phyloP scores from a whole-genome alignment of 306 rosid genomes.

The Fragaria nilgerrensis region DNA sequence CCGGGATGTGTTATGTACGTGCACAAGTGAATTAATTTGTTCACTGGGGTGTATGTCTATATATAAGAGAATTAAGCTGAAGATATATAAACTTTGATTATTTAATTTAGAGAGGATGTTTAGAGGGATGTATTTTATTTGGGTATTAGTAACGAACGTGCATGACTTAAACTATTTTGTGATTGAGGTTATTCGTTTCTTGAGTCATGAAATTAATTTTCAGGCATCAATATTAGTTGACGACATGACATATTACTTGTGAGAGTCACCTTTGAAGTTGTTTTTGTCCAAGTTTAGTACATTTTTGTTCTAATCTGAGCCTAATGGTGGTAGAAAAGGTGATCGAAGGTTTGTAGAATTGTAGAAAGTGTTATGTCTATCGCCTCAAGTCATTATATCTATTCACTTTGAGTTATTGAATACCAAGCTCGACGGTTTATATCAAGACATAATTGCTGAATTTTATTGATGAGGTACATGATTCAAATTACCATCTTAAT shows the following conservation, averaged over 20 bases:
- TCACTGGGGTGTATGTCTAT: background rate
- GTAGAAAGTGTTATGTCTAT: no score
- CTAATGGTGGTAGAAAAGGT: background rate
- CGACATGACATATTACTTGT: background rate
- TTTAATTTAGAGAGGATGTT: background rate
- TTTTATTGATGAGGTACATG: background rate
- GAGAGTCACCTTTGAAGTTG: background rate
- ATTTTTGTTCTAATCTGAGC: no score
- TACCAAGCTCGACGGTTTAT: background rate
- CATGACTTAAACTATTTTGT: background rate
- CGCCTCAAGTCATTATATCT: no score
- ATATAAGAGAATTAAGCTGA: background rate
- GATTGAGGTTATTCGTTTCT: constrained; percentile 1
- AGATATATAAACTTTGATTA: background rate
- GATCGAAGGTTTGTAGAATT: background rate
- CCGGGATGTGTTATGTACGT: background rate
- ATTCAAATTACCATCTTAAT: background rate
- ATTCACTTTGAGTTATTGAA: no score
- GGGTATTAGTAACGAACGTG: background rate
- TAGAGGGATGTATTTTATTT: background rate
- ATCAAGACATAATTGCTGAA: background rate
- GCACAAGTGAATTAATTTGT: background rate
- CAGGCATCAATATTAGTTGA: background rate
- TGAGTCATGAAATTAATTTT: background rate
- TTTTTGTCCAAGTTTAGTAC: no score